phyloP scores from a whole-genome alignment of 1,139 yeast genomes.

The Magnusiomyces starmeri region DNA sequence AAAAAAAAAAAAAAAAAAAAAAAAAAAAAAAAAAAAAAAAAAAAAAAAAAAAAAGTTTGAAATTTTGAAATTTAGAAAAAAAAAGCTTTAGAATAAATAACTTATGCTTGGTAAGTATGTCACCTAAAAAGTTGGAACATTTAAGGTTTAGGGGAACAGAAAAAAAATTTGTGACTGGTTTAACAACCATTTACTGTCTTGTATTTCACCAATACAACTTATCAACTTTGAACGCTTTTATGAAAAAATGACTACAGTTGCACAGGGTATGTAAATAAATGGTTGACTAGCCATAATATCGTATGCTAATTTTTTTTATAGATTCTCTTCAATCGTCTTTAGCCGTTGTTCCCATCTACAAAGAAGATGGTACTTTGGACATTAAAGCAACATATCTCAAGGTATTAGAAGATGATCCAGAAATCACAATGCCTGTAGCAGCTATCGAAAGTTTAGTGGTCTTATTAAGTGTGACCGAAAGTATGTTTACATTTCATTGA shows the following conservation, averaged over 20 bases:
- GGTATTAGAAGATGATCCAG: slow-evolving; percentile 79
- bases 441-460: slow-evolving; percentile 93
- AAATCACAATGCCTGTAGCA: slow-evolving; percentile 98
- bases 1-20: neutral
- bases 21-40: slow-evolving; percentile 1
- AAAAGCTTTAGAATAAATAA: too few relatives aligned
- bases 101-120: too few relatives aligned
- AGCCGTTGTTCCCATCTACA: slow-evolving; percentile 11
- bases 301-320: neutral
- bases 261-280: slow-evolving; percentile 7
- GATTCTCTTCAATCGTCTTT: neutral
- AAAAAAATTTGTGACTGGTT: too few relatives aligned
- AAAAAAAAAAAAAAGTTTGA: too few relatives aligned
- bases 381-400: slow-evolving; percentile 72
- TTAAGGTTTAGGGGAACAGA: too few relatives aligned
- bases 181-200: too few relatives aligned
- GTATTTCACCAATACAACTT: too few relatives aligned
- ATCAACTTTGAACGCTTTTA: neutral
- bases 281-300: too few relatives aligned
- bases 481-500: slow-evolving; percentile 20
- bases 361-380: slow-evolving; percentile 44
- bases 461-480: slow-evolving; percentile 71
- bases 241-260: neutral
- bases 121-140: too few relatives aligned
- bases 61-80: too few relatives aligned